These are phyloP conservation scores for Stropharia rugosoannulata DNA, from an alignment of 768 basidiomycete genomes.

Conservation along the genomic window DNA sequence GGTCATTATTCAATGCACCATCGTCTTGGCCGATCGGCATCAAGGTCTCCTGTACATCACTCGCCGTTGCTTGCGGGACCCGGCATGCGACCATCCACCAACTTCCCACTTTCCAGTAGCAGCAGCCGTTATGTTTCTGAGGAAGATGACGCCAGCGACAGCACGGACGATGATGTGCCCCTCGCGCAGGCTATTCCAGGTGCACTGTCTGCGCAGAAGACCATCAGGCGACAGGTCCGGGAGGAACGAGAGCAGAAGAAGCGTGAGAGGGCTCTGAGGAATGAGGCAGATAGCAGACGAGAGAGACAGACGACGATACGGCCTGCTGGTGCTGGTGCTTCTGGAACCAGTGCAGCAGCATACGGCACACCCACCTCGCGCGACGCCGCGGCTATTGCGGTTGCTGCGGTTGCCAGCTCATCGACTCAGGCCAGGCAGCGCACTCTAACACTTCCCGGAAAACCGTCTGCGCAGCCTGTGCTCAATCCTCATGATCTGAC, in stretches of 20 bases:
- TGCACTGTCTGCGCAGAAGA: conserved; percentile 79
- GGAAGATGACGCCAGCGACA: conserved; percentile 38
- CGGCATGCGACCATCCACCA: background rate
- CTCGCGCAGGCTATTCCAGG: conserved; percentile 82
- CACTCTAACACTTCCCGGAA: conserved; percentile 43
- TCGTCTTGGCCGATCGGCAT: conserved; percentile 6
- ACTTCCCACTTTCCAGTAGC: background rate
- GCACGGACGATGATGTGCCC: conserved; percentile 78
- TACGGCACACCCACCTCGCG: conserved; percentile 29
- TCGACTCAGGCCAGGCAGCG: conserved; percentile 32
- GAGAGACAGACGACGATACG: conserved; percentile 33
- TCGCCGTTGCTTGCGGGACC: background rate
- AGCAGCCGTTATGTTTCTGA: conserved; percentile 17
- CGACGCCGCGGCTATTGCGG: conserved; percentile 37
- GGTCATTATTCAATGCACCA: background rate
- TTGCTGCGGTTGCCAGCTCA: conserved; percentile 22
- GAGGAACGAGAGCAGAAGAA: conserved; percentile 65
- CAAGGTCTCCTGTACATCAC: background rate
- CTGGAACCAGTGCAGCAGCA: conserved; percentile 6
- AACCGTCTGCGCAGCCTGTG: conserved; percentile 8
- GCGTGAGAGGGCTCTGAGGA: conserved; percentile 40
- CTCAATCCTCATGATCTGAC: conserved; percentile 62
- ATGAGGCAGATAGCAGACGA: conserved; percentile 16
- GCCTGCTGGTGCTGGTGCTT: conserved; percentile 33
- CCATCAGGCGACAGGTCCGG: conserved; percentile 69